These are phyloP conservation scores for Schizonepeta tenuifolia DNA, from an alignment of 257 asterid genomes.

Conservation along the genomic window DNA sequence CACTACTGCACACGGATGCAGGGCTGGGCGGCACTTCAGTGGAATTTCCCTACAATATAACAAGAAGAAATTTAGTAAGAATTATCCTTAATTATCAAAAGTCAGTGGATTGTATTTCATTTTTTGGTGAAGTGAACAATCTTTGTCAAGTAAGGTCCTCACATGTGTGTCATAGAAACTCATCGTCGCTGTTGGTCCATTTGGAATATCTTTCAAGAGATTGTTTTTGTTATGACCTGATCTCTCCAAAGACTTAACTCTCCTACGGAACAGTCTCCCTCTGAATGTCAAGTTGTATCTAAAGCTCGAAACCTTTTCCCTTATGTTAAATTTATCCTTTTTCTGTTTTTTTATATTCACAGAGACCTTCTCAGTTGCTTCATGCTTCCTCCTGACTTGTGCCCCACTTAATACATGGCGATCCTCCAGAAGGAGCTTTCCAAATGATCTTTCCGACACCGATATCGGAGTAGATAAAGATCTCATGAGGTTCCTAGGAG, in stretches of 20 bases:
- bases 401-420: constrained; percentile 76
- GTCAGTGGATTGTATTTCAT: not conserved
- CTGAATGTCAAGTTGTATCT: constrained; percentile 74
- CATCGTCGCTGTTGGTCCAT: constrained; percentile 54
- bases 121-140: constrained; percentile 9
- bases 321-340: constrained; percentile 80
- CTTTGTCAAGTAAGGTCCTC: constrained; percentile 42
- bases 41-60: constrained; percentile 68
- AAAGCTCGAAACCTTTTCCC: constrained; percentile 84
- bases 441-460: constrained; percentile 83
- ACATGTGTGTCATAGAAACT: constrained; percentile 65
- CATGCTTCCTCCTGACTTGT: constrained; percentile 82
- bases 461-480: constrained; percentile 95
- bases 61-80: constrained; percentile 1
- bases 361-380: constrained; percentile 64
- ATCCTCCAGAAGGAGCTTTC: constrained; percentile 92
- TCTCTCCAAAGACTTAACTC: constrained; percentile 59
- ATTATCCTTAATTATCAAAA: not conserved
- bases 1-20: constrained; percentile 89
- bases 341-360: constrained; percentile 60
- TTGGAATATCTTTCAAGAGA: constrained; percentile 53
- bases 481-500: constrained; percentile 79
- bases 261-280: constrained; percentile 81
- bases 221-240: constrained; percentile 44
- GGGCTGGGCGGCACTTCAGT: constrained; percentile 99